Percentiles rank a stretch among this genome's conserved stretches.
Evolutionary conservation across 169 alveolate genomes (phyloP).

Genomic region (Eimeria brunetti): DNA sequence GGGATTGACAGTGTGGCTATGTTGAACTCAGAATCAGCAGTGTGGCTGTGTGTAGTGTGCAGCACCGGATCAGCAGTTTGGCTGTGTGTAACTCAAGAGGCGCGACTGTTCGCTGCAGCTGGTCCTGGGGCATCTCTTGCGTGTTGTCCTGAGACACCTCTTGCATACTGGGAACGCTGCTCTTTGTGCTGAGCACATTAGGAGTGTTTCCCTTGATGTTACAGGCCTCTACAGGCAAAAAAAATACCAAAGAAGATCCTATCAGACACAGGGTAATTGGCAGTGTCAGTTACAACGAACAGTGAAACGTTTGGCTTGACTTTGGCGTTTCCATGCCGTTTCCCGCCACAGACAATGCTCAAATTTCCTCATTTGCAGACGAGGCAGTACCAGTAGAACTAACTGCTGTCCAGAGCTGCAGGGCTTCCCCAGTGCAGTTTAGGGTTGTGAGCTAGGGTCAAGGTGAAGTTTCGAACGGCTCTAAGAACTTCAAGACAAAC

Average conservation of each 20-base stretch:
- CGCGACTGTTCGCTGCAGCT: neutral
- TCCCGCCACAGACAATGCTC: neutral
- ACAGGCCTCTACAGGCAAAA: too few species aligned
- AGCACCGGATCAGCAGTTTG: too few species aligned
- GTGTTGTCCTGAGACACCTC: neutral
- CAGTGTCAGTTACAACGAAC: neutral
- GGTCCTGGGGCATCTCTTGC: neutral
- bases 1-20: neutral
- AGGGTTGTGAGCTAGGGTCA: neutral
- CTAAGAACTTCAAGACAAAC: neutral
- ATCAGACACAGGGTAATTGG: neutral
- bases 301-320: neutral
- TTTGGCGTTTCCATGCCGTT: neutral
- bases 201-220: neutral
- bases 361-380: neutral
- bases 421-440: neutral
- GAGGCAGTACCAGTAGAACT: neutral
- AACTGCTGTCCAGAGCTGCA: neutral
- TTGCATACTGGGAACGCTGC: neutral
- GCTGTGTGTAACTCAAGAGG: neutral
- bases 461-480: neutral
- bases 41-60: too few species aligned
- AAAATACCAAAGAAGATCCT: neutral
- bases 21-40: too few species aligned
- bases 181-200: neutral